Evolutionary conservation across 1,284 basidiomycete species (phyloP).

Genomic region (Leccinum pachyderme): DNA sequence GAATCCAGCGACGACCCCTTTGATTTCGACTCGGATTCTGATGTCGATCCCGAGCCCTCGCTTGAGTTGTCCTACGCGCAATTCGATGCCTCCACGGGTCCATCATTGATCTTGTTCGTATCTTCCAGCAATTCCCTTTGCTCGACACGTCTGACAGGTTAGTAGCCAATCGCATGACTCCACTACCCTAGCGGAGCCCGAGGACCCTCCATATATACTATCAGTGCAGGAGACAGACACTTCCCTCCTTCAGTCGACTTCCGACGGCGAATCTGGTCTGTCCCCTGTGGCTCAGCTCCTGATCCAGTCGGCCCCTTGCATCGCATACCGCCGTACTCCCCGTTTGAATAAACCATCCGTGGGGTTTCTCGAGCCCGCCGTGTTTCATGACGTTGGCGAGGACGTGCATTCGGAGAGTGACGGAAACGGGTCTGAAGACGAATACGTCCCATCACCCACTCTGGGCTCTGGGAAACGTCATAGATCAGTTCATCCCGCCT

Average conservation of each 20-base stretch:
- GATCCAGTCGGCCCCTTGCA: background rate
- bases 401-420: conserved; percentile 31
- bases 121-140: background rate
- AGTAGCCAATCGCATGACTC: conserved; percentile 22
- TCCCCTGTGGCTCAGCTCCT: background rate
- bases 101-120: conserved; percentile 28
- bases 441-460: conserved; percentile 32
- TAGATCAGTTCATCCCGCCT: conserved; percentile 11
- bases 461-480: conserved; percentile 24
- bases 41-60: conserved; percentile 23
- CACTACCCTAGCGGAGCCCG: background rate
- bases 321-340: conserved; percentile 5
- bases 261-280: background rate
- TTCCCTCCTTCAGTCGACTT: conserved; percentile 4
- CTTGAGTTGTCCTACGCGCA: conserved; percentile 15
- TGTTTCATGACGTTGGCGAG: conserved; percentile 12
- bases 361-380: conserved; percentile 1
- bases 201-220: conserved; percentile 18
- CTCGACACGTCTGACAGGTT: conserved; percentile 16
- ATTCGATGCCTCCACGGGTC: conserved; percentile 10
- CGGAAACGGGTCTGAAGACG: conserved; percentile 29
- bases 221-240: conserved; percentile 1
- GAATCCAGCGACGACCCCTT: conserved; percentile 27
- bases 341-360: conserved; percentile 15
- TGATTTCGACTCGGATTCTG: conserved; percentile 30